phyloP scores from a whole-genome alignment of 164 flowering plant species.

The Pachysandra terminalis region DNA sequence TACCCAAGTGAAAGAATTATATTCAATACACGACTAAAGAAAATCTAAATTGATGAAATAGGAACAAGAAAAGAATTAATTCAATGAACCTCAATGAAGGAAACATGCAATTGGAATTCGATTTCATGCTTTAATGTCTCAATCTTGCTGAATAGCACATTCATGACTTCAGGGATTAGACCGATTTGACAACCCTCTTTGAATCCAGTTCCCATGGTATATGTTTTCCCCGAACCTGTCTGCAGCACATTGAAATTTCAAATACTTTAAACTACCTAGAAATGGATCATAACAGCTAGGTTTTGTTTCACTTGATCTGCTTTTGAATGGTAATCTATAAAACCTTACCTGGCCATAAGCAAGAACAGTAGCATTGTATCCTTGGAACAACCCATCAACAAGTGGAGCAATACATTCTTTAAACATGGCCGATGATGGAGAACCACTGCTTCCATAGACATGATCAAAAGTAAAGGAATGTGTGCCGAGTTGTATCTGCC shows the following conservation, averaged over 20 bases:
- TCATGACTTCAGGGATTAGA: slow-evolving; percentile 86
- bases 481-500: slow-evolving; percentile 90
- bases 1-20: too few relatives aligned
- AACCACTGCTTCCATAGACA: too few relatives aligned
- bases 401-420: slow-evolving; percentile 89
- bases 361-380: too few relatives aligned
- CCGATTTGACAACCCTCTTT: slow-evolving; percentile 76
- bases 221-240: slow-evolving; percentile 99
- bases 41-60: too few relatives aligned
- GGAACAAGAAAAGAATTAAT: slow-evolving; percentile 1
- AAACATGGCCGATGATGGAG: too few relatives aligned
- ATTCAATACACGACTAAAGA: too few relatives aligned
- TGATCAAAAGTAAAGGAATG: slow-evolving; percentile 99
- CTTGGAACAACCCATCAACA: slow-evolving; percentile 95
- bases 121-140: slow-evolving; percentile 65
- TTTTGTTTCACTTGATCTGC: neutral
- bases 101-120: too few relatives aligned
- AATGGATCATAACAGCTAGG: neutral
- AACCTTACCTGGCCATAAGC: slow-evolving; percentile 95
- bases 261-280: slow-evolving; percentile 1
- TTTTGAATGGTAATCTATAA: neutral
- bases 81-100: slow-evolving; percentile 86
- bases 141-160: slow-evolving; percentile 74
- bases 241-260: slow-evolving; percentile 33
- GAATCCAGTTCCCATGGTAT: slow-evolving; percentile 97